Percentiles rank a stretch among this genome's conserved stretches.
Conservation (phyloP, 331 rosid genomes). For the Dryas integrifolia region DNA sequence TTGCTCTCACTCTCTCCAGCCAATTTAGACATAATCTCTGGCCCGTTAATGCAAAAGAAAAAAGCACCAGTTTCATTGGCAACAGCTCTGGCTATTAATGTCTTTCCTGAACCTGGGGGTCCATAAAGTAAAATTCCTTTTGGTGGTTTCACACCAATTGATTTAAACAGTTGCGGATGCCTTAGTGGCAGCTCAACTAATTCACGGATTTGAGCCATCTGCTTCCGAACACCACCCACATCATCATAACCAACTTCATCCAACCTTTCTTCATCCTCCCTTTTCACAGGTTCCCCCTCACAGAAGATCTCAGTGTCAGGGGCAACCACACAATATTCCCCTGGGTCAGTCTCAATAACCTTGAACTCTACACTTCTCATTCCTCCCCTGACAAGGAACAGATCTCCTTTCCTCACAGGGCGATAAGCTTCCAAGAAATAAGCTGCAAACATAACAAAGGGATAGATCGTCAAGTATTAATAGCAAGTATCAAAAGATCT, state of each 20-base stretch:
- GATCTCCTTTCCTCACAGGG: slow-evolving; percentile 67
- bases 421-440: slow-evolving; percentile 70
- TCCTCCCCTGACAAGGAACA: slow-evolving; percentile 67
- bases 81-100: slow-evolving; percentile 65
- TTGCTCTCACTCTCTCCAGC: slow-evolving; percentile 80
- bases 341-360: slow-evolving; percentile 69
- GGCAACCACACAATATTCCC: slow-evolving; percentile 61
- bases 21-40: slow-evolving; percentile 73
- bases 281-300: slow-evolving; percentile 61
- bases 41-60: slow-evolving; percentile 66
- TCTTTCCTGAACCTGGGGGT: slow-evolving; percentile 76
- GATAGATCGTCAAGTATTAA: not conserved
- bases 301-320: slow-evolving; percentile 71
- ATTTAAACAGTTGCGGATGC: slow-evolving; percentile 70
- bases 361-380: slow-evolving; percentile 74
- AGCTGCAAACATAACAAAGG: slow-evolving; percentile 36
- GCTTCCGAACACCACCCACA: slow-evolving; percentile 72
- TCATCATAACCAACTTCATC: slow-evolving; percentile 78
- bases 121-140: slow-evolving; percentile 71
- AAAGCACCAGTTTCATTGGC: slow-evolving; percentile 78
- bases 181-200: slow-evolving; percentile 68
- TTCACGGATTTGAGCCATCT: slow-evolving; percentile 76
- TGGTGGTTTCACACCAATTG: slow-evolving; percentile 75
- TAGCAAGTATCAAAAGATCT: not conserved
- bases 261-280: slow-evolving; percentile 67